phyloP scores from a whole-genome alignment of 2,329 filamentous ascomycete species.

The Aureobasidium pullulans region DNA sequence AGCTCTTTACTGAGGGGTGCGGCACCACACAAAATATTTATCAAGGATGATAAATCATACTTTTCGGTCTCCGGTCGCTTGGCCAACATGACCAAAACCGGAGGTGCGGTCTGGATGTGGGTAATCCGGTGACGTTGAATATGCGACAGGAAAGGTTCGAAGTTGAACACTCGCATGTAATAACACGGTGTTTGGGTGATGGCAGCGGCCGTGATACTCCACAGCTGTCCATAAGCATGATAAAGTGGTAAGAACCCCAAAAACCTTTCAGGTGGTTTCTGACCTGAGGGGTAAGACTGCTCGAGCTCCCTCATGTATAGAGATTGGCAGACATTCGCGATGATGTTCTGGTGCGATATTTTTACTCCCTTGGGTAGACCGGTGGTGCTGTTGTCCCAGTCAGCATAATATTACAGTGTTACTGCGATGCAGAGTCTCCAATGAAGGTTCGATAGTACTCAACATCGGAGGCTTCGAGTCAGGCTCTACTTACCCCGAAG shows the following conservation, averaged over 20 bases:
- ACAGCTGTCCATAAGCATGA: slow-evolving; percentile 31
- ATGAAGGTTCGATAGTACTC: neutral
- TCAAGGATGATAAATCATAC: slow-evolving; percentile 34
- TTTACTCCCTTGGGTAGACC: slow-evolving; percentile 39
- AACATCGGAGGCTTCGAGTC: too few relatives aligned
- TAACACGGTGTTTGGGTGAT: slow-evolving; percentile 28
- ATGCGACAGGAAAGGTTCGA: slow-evolving; percentile 27
- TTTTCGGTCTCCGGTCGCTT: slow-evolving; percentile 36
- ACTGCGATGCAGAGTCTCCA: neutral
- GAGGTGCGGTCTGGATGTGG: slow-evolving; percentile 35
- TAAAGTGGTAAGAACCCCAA: slow-evolving; percentile 30
- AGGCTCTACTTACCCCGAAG: slow-evolving; percentile 15
- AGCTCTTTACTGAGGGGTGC: slow-evolving; percentile 33
- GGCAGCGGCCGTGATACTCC: slow-evolving; percentile 31
- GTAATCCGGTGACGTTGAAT: slow-evolving; percentile 32
- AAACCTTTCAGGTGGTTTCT: slow-evolving; percentile 24
- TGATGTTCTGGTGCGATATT: slow-evolving; percentile 37
- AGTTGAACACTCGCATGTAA: slow-evolving; percentile 35
- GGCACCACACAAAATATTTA: slow-evolving; percentile 34
- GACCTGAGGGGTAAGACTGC: slow-evolving; percentile 20
- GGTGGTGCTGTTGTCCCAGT: slow-evolving; percentile 28
- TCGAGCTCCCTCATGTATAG: slow-evolving; percentile 33
- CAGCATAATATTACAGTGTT: neutral
- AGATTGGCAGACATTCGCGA: slow-evolving; percentile 33
- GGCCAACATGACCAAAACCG: slow-evolving; percentile 37